Base-by-base conservation (phyloP, 2,329 filamentous ascomycete species). In the Trichoderma gracile region DNA sequence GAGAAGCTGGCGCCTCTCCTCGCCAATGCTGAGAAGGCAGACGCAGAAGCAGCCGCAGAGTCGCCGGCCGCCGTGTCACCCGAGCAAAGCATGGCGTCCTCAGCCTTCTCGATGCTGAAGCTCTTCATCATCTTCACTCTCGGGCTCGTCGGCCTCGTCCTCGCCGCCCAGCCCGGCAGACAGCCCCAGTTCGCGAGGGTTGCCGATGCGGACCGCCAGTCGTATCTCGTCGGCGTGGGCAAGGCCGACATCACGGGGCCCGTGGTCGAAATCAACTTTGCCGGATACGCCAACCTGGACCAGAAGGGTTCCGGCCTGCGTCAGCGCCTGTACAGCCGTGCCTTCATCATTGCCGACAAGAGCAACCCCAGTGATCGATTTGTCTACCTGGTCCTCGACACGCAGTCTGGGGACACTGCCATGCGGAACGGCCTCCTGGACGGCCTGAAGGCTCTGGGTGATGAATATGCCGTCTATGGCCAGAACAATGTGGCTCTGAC, bases 251-350 rank as follows among this genome's bases (percentile, higher is more conserved):
- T 86, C 69, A 86, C 84, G 0, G 84, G 91, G 2, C 92, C 93
- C 0, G 92, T 96, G 14, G 93, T 96, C 23, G 92, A 97, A 76
- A 85, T 97, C 73, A 93, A 92, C 71, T 84, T 97, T 74, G 95
- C 94, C 83, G 93, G 93, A 67, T 97, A 97, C 79, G 94, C 94
- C 38, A 90, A 93, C 75, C 81, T 89, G n/a, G 85, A 85, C 47
- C 94, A 98, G 78, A 79, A 89, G 33, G 94, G 94, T 52, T 88
- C 88, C 2, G 94, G 94, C 23, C 80, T 98, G 57, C 88, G 93
- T 55, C 94, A 98, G 78, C 86, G 94, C 55, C 82, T 97, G 17
- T 94, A 95, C 77, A 93, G 92, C 45, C 88, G 94, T 57, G 90
- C 94, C 38, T 98, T 98, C 77, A 93, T 97, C 71, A 80, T 97